Evolutionary conservation across 2,329 filamentous ascomycete species (phyloP), one percentile per base, ranked within the genome.

Genomic region (Trichoderma koningiopsis): DNA sequence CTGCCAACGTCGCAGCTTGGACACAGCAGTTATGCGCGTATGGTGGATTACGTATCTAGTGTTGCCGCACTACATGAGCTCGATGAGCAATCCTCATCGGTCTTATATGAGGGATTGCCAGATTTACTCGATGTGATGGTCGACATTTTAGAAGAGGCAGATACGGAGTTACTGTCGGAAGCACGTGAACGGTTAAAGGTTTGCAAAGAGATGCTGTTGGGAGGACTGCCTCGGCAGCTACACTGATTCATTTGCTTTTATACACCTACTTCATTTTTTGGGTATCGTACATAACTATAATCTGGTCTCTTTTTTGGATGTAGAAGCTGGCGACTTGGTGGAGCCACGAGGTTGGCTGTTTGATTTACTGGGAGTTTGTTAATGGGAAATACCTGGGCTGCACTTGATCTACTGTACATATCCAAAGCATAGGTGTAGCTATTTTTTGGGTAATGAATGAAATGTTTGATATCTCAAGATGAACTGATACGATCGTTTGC

Each of bases 161-260:
- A 82, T 63, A 84, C 81, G 84, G 93, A 97, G 80, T 77, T 97
- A 57, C 80, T 97, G 71, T 87, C 91, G 59, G 94, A 97, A 78
- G 94, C 93, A 40, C 88, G 88, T 53, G 86, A 87, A 37, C 82
- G 94, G 72, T 79, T 97, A 74, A 86, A 85, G 27, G 89, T 88
- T 72, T 96, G 92, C 76, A 74, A 71, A 33, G 74, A 76, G 24
- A 74, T 76, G 72, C 71, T 76, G 2, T 16, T 74, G 19, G 72
- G 71, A 3, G 71, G 71, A 31, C 43, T 24, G 8, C 27, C 56
- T 19, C 47, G 57, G 40, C 68, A 63, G 49, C 68, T 29, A 27
- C 14, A 22, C 31, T 71, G 22, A 57, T 22, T 10, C 29, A 47
- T 14, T 43, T 55, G 74, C 75, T 76, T 1, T 61, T 5, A 16